Conservation (phyloP, 345 rosid genomes). For the Pelargonium nanum region DNA sequence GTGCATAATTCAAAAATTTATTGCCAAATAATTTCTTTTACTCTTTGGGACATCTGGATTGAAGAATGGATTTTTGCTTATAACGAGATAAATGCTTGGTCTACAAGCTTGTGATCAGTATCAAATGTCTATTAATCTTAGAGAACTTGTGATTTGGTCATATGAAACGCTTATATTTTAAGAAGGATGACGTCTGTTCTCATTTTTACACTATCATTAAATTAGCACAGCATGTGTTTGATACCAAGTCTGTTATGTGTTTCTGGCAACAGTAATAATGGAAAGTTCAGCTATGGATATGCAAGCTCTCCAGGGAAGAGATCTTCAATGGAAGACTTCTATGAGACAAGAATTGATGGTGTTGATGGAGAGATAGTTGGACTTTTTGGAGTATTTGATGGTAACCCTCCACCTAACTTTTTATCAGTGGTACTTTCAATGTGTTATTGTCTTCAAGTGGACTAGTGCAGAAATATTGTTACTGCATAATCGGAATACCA, state of each 20-base stretch:
- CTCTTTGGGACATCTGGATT: too few species aligned
- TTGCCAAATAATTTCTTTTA: too few species aligned
- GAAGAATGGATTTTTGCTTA: too few species aligned
- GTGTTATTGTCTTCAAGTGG: background rate
- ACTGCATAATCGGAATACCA: too few species aligned
- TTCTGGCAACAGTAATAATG: slow-evolving; percentile 16
- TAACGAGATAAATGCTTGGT: background rate
- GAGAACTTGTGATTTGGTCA: background rate
- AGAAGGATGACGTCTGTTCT: background rate
- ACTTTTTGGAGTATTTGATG: slow-evolving; percentile 57
- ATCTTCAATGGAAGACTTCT: slow-evolving; percentile 57
- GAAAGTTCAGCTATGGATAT: slow-evolving; percentile 39
- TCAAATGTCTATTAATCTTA: background rate
- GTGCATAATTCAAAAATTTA: too few species aligned
- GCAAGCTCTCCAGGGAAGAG: slow-evolving; percentile 52
- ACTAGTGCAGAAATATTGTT: background rate
- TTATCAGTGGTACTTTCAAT: background rate
- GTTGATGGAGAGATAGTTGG: slow-evolving; percentile 52
- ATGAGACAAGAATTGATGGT: slow-evolving; percentile 41
- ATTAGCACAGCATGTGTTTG: slow-evolving; percentile 8
- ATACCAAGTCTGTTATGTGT: slow-evolving; percentile 6
- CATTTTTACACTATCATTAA: slow-evolving; percentile 1
- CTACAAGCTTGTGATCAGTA: background rate
- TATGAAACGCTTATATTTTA: background rate
- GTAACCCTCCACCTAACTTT: slow-evolving; percentile 15